A percentile compares a stretch with the other conserved stretches of the same genome.
phyloP scores from a whole-genome alignment of 371 early-diverging fungal genomes.

The Syncephalastrum sp. region DNA sequence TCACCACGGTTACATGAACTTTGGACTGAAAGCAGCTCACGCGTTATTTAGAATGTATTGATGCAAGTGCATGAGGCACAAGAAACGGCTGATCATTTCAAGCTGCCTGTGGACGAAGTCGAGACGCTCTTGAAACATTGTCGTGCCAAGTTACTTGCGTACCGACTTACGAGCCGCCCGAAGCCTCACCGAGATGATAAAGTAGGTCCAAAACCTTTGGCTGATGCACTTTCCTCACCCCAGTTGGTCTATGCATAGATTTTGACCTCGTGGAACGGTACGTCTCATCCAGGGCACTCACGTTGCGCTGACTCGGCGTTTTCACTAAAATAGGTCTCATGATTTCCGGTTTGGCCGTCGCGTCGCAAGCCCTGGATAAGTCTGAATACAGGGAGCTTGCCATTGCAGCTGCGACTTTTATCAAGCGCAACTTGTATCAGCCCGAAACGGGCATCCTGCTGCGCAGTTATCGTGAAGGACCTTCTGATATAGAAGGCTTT shows the following conservation, averaged over 20 bases:
- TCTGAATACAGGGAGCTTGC: constrained; percentile 35
- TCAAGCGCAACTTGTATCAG: constrained; percentile 46
- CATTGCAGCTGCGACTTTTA: constrained; percentile 47
- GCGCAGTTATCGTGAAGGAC: constrained; percentile 52
- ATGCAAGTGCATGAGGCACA: constrained; percentile 33
- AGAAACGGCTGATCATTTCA: constrained; percentile 43
- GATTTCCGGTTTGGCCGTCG: constrained; percentile 52
- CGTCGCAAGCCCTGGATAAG: constrained; percentile 36
- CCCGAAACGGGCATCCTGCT: constrained; percentile 27
- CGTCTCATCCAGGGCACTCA: background rate
- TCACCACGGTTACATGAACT: background rate
- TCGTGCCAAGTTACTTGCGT: constrained; percentile 42
- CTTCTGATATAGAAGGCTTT: constrained; percentile 53
- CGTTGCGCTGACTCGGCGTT: background rate
- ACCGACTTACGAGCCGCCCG: constrained; percentile 47
- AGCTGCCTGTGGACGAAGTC: constrained; percentile 26
- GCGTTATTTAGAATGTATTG: constrained; percentile 53
- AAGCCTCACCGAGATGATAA: constrained; percentile 69
- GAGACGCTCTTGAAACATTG: constrained; percentile 24
- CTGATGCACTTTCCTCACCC: constrained; percentile 4
- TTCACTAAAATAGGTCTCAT: constrained; percentile 39
- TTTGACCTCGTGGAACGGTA: constrained; percentile 56
- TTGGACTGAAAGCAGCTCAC: background rate
- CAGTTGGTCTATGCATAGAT: constrained; percentile 15
- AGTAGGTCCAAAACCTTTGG: constrained; percentile 19